These are phyloP conservation scores for Trypanosoma avium DNA, from an alignment of 208 protist genomes.

Conservation along the genomic window DNA sequence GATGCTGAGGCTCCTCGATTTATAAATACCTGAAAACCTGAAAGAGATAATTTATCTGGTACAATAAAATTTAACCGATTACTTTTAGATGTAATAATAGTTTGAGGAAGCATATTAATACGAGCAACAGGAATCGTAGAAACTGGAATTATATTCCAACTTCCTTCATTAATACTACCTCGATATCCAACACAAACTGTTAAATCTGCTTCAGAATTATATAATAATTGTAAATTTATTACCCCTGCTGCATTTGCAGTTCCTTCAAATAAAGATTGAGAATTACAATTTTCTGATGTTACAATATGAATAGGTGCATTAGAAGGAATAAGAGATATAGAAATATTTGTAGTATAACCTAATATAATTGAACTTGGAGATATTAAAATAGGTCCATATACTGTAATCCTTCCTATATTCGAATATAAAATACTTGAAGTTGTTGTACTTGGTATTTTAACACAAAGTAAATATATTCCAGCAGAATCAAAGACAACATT, in stretches of 20 bases:
- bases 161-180: constrained; percentile 18
- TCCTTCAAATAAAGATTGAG: constrained; percentile 25
- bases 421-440: constrained; percentile 14
- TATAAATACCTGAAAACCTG: constrained; percentile 26
- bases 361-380: constrained; percentile 39
- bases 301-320: constrained; percentile 30
- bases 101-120: constrained; percentile 27
- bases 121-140: constrained; percentile 23
- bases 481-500: constrained; percentile 36
- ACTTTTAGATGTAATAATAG: constrained; percentile 26
- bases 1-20: not conserved
- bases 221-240: constrained; percentile 25
- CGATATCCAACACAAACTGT: constrained; percentile 57
- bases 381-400: constrained; percentile 47
- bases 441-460: constrained; percentile 25
- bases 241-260: constrained; percentile 31
- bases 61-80: constrained; percentile 51
- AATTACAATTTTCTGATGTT: constrained; percentile 17
- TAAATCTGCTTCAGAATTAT: constrained; percentile 21
- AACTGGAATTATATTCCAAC: constrained; percentile 19
- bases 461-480: constrained; percentile 54
- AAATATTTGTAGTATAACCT: constrained; percentile 28
- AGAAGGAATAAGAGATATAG: constrained; percentile 33
- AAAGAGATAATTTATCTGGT: constrained; percentile 34
- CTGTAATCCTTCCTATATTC: constrained; percentile 33